These are phyloP conservation scores for Sporothrix humicola DNA, from an alignment of 2,329 filamentous ascomycete species.

Conservation along the genomic window DNA sequence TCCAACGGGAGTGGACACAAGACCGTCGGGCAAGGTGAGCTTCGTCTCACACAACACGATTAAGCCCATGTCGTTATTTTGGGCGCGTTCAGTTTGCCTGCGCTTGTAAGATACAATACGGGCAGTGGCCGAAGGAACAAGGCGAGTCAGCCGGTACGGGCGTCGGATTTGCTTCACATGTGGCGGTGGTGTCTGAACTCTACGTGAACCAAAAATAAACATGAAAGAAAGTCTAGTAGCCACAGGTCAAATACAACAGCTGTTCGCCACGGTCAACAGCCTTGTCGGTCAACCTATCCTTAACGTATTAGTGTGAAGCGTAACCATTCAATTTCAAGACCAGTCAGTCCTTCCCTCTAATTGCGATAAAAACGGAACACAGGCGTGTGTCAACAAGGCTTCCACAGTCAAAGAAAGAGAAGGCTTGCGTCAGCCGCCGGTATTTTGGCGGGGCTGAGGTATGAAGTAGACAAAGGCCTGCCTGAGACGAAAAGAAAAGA, in stretches of 20 bases:
- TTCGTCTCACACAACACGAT: not conserved
- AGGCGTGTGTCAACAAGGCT: not conserved
- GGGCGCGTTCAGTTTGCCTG: not conserved
- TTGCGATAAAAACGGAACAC: constrained; percentile 1
- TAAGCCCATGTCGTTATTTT: not conserved
- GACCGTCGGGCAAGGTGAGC: not conserved
- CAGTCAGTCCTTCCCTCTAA: not conserved
- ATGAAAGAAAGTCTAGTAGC: no score
- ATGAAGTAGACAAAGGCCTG: not conserved
- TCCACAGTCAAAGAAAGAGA: not conserved
- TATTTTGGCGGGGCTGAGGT: constrained; percentile 18
- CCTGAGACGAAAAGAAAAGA: not conserved
- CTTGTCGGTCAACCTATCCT: not conserved
- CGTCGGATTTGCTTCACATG: no score
- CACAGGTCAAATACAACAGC: no score
- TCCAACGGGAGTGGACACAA: not conserved
- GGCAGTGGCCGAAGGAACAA: no score
- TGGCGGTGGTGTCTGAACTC: no score
- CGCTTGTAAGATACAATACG: no score
- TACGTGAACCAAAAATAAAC: no score
- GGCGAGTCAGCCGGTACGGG: no score
- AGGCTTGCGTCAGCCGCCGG: constrained; percentile 30
- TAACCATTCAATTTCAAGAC: no score
- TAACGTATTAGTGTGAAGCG: no score
- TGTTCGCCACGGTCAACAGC: not conserved